Percentiles rank a stretch among this genome's conserved stretches.
These are phyloP conservation scores for Ceratocystis variospora DNA, from an alignment of 2,329 filamentous ascomycete species.

Conservation along the genomic window DNA sequence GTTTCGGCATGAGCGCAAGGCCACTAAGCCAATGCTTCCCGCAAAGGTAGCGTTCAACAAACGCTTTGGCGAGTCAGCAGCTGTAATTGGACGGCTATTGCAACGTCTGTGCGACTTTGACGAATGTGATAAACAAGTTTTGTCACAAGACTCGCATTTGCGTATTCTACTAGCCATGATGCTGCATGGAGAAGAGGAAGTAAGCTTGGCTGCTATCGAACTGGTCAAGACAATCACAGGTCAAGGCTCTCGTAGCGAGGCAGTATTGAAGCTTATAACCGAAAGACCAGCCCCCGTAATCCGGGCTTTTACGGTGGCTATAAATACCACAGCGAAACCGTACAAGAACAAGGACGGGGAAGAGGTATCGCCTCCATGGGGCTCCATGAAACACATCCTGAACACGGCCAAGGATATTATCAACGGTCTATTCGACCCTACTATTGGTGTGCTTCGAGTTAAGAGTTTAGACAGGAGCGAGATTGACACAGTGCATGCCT, in stretches of 20 bases:
- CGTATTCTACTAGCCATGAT: constrained; percentile 65
- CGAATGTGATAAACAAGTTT: constrained; percentile 48
- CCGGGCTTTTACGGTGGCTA: constrained; percentile 31
- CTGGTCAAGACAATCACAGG: constrained; percentile 71
- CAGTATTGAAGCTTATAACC: constrained; percentile 34
- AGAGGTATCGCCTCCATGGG: constrained; percentile 32
- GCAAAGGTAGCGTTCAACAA: constrained; percentile 61
- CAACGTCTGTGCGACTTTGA: constrained; percentile 67
- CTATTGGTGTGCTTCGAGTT: constrained; percentile 42
- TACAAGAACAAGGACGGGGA: constrained; percentile 16
- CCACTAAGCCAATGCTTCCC: constrained; percentile 28
- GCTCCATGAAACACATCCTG: constrained; percentile 42
- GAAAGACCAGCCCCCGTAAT: constrained; percentile 27
- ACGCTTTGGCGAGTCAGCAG: constrained; percentile 43
- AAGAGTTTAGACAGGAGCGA: constrained; percentile 46
- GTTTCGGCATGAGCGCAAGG: constrained; percentile 44
- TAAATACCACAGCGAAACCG: constrained; percentile 25
- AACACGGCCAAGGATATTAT: constrained; percentile 45
- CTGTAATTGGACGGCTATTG: constrained; percentile 58
- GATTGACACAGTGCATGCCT: constrained; percentile 51
- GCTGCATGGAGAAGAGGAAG: constrained; percentile 64
- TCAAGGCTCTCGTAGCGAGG: constrained; percentile 42
- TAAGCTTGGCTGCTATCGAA: constrained; percentile 67
- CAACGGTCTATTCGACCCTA: constrained; percentile 41
- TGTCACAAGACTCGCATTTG: constrained; percentile 55